Percentiles rank a stretch among this genome's conserved stretches.
These are phyloP conservation scores for Pseudopyricularia javanii DNA, from an alignment of 2,329 filamentous ascomycete species.

Conservation along the genomic window DNA sequence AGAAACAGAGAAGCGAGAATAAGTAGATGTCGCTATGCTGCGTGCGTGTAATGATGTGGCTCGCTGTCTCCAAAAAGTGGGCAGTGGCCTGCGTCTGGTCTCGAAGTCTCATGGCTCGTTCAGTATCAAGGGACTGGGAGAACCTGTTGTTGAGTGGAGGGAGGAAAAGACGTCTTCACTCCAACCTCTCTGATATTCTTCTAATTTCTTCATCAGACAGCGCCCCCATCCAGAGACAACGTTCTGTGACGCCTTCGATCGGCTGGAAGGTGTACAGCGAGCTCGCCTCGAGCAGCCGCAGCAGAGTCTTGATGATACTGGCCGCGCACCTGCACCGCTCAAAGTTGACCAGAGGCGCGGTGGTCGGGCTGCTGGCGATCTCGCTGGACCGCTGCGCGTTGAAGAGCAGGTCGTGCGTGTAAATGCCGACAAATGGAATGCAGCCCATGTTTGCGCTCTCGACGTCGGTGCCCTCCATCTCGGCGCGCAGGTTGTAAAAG, in stretches of 20 bases:
- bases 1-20: neutral
- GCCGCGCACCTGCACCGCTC: conserved; percentile 68
- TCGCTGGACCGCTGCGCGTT: conserved; percentile 69
- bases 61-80: too few species aligned
- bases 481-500: conserved; percentile 62
- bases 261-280: conserved; percentile 62
- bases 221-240: conserved; percentile 77
- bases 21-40: neutral
- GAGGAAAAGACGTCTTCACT: conserved; percentile 16
- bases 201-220: conserved; percentile 65
- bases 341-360: conserved; percentile 67
- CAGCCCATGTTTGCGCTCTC: conserved; percentile 52
- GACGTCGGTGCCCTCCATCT: conserved; percentile 59
- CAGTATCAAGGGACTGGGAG: too few species aligned
- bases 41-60: neutral
- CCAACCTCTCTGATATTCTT: conserved; percentile 34
- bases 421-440: conserved; percentile 74
- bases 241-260: conserved; percentile 64
- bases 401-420: conserved; percentile 74
- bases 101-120: too few species aligned
- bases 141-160: neutral
- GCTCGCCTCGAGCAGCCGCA: conserved; percentile 69
- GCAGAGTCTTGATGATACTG: conserved; percentile 64
- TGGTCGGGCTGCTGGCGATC: conserved; percentile 53
- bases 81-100: too few species aligned